Evolutionary conservation across 2,329 filamentous ascomycete genomes (phyloP).

Genomic region (Thelonectria rubi): DNA sequence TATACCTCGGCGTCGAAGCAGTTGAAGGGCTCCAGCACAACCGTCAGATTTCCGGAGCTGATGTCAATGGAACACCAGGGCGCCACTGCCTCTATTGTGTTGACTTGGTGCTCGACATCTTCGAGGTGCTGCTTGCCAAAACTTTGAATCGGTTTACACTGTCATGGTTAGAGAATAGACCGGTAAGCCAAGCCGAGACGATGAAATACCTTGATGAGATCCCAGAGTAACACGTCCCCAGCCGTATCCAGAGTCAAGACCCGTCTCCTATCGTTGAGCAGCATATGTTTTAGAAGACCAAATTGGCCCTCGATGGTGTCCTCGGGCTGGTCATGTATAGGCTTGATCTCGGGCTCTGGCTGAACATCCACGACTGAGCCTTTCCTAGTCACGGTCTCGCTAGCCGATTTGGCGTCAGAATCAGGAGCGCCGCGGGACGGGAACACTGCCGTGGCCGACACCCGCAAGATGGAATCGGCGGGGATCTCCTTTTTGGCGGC

Average conservation of each 20-base stretch:
- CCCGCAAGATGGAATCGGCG: constrained; percentile 77
- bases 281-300: constrained; percentile 89
- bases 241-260: constrained; percentile 94
- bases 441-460: constrained; percentile 86
- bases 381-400: constrained; percentile 54
- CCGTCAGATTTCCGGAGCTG: constrained; percentile 88
- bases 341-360: constrained; percentile 55
- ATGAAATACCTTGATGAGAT: constrained; percentile 79
- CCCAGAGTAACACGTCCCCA: constrained; percentile 94
- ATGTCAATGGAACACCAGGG: constrained; percentile 98
- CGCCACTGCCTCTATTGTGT: constrained; percentile 87
- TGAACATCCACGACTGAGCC: constrained; percentile 44
- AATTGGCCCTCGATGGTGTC: constrained; percentile 95
- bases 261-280: constrained; percentile 89
- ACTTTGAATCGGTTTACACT: constrained; percentile 89
- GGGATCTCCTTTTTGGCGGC: constrained; percentile 72
- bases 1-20: constrained; percentile 99
- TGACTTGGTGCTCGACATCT: constrained; percentile 86
- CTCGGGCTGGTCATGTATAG: constrained; percentile 73
- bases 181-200: neutral
- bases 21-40: constrained; percentile 91
- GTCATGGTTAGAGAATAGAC: constrained; percentile 23
- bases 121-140: constrained; percentile 95
- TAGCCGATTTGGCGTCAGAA: constrained; percentile 63
- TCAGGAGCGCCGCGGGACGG: constrained; percentile 65